Evolutionary conservation across 2,329 filamentous ascomycete genomes (phyloP).

Genomic region (Curvularia spicifera): DNA sequence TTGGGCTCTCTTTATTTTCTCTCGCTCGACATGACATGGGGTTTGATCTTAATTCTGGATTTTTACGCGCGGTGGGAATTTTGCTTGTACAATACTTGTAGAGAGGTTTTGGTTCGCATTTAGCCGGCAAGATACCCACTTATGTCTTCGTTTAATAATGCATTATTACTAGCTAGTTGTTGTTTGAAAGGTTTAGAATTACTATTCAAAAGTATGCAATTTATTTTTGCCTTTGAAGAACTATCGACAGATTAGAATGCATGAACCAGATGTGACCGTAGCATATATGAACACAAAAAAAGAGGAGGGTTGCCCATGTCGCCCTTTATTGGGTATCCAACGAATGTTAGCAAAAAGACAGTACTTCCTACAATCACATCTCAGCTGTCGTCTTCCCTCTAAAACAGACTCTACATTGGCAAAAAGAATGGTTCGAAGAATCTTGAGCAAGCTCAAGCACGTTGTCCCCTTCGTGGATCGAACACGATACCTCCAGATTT

Average conservation of each 20-base stretch:
- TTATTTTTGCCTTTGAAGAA: neutral
- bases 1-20: neutral
- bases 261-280: neutral
- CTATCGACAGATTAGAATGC: too few species aligned
- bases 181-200: conserved; percentile 4
- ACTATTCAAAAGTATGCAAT: neutral
- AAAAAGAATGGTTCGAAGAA: conserved; percentile 25
- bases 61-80: conserved; percentile 1
- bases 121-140: conserved; percentile 23
- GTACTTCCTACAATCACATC: neutral
- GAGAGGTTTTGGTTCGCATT: conserved; percentile 21
- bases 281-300: neutral
- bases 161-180: conserved; percentile 9
- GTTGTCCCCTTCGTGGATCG: conserved; percentile 17
- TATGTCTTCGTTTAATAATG: conserved; percentile 15
- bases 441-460: conserved; percentile 21
- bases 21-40: too few species aligned
- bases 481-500: conserved; percentile 22
- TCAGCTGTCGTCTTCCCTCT: neutral
- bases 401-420: neutral
- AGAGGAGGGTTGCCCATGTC: neutral
- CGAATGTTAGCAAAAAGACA: neutral
- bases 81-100: conserved; percentile 17
- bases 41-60: neutral
- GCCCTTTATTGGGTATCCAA: too few species aligned